phyloP scores from a whole-genome alignment of 2,329 filamentous ascomycete species.

The Diaporthe citri region DNA sequence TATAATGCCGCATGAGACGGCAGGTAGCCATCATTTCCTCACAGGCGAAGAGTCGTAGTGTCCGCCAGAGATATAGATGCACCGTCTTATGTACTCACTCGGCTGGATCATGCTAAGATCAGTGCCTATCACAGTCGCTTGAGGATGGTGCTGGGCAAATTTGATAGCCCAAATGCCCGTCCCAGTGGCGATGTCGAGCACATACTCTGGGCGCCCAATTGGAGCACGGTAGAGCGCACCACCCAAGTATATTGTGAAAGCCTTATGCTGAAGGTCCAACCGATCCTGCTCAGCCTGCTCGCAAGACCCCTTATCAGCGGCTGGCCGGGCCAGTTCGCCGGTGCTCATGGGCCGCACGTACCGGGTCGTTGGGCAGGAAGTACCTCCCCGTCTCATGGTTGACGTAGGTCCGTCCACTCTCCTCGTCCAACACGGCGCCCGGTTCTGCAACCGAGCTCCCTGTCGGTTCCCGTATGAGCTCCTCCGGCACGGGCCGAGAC shows the following conservation, averaged over 20 bases:
- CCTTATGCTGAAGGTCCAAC: constrained; percentile 35
- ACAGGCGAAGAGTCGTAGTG: not conserved
- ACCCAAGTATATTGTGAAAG: constrained; percentile 21
- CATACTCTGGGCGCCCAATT: constrained; percentile 5
- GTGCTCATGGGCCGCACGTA: not conserved
- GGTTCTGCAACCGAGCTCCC: constrained; percentile 25
- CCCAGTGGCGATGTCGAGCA: constrained; percentile 35
- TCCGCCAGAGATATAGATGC: too few species aligned
- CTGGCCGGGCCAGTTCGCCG: not conserved
- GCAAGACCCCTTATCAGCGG: not conserved
- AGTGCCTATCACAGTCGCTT: constrained; percentile 35
- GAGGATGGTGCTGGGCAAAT: constrained; percentile 33
- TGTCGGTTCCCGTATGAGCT: constrained; percentile 20
- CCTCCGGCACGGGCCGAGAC: not conserved
- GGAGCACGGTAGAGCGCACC: constrained; percentile 34
- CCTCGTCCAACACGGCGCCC: not conserved
- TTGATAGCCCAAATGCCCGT: constrained; percentile 39
- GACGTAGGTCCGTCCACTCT: constrained; percentile 19
- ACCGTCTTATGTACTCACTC: not conserved
- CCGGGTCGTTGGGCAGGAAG: constrained; percentile 29
- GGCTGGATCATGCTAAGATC: constrained; percentile 39
- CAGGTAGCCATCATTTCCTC: too few species aligned
- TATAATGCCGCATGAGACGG: too few species aligned
- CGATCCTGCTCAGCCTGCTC: constrained; percentile 31
- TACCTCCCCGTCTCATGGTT: constrained; percentile 27